These are phyloP conservation scores for Yamadazyma sp. DNA, from an alignment of 805 yeast species.

Conservation along the genomic window DNA sequence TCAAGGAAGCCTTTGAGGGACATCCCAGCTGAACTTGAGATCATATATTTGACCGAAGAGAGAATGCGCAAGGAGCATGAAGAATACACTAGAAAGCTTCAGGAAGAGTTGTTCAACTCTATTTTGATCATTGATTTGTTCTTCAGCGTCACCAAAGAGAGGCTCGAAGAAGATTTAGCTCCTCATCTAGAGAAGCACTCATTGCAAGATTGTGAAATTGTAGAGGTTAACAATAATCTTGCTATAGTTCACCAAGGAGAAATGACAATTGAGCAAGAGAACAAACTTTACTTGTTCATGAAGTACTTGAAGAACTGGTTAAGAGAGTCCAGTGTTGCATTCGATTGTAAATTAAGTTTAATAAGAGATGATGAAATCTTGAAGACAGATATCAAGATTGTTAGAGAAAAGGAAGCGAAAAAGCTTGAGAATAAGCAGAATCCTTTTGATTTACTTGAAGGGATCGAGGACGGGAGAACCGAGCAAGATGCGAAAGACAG, in stretches of 20 bases:
- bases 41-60: conserved; percentile 33
- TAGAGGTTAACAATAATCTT: background rate
- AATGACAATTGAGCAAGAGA: conserved; percentile 39
- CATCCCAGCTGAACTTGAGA: conserved; percentile 21
- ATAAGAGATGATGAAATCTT: conserved; percentile 26
- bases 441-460: conserved; percentile 9
- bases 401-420: background rate
- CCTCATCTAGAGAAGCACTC: conserved; percentile 20
- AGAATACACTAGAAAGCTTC: conserved; percentile 20
- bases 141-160: conserved; percentile 48
- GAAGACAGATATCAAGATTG: conserved; percentile 13
- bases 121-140: conserved; percentile 53
- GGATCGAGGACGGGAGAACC: too few species aligned
- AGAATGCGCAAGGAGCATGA: conserved; percentile 21
- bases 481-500: background rate
- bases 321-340: conserved; percentile 46
- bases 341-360: conserved; percentile 47
- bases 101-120: conserved; percentile 45
- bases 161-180: conserved; percentile 34
- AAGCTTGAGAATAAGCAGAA: conserved; percentile 14
- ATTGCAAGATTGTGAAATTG: conserved; percentile 4
- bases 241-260: conserved; percentile 10
- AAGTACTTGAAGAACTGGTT: conserved; percentile 33
- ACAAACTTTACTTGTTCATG: conserved; percentile 42
- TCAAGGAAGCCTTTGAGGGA: conserved; percentile 36